A percentile compares a stretch with the other conserved stretches of the same genome.
These are phyloP conservation scores for Botrytis aclada DNA, from an alignment of 2,329 filamentous ascomycete species.

Conservation along the genomic window DNA sequence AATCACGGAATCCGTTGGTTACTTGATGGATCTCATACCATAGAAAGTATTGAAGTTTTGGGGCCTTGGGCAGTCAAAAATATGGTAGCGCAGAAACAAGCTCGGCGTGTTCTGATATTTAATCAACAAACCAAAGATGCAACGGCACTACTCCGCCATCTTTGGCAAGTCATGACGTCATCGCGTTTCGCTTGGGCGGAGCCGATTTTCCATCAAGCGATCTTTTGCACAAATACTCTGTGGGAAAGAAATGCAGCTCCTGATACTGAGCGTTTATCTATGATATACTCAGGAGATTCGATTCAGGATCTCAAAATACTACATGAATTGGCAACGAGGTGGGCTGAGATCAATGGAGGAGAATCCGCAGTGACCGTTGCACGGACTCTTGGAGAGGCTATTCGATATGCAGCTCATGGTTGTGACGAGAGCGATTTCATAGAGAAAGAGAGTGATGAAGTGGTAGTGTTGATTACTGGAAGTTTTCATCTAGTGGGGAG, in stretches of 20 bases:
- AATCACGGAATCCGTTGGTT: neutral
- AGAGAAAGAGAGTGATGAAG: neutral
- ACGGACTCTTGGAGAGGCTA: neutral
- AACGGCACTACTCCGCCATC: neutral
- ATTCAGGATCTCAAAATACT: neutral
- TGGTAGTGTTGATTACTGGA: neutral
- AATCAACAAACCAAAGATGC: slow-evolving; percentile 1
- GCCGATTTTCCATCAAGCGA: neutral
- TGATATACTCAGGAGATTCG: neutral
- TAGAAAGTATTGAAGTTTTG: neutral
- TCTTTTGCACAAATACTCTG: neutral
- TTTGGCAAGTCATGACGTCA: neutral
- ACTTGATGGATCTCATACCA: neutral
- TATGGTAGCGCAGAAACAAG: neutral
- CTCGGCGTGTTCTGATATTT: neutral
- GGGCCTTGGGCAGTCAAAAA: neutral
- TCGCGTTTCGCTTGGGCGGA: too few species aligned
- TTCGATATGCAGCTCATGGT: neutral
- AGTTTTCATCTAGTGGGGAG: neutral
- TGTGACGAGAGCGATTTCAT: neutral
- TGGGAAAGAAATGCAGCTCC: neutral
- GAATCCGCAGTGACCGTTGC: neutral
- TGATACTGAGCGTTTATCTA: neutral
- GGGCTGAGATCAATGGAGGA: neutral
- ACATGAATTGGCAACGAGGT: neutral